Evolutionary conservation across 140 eudicot genomes (phyloP).

Genomic region (Ambrosia hybrid): DNA sequence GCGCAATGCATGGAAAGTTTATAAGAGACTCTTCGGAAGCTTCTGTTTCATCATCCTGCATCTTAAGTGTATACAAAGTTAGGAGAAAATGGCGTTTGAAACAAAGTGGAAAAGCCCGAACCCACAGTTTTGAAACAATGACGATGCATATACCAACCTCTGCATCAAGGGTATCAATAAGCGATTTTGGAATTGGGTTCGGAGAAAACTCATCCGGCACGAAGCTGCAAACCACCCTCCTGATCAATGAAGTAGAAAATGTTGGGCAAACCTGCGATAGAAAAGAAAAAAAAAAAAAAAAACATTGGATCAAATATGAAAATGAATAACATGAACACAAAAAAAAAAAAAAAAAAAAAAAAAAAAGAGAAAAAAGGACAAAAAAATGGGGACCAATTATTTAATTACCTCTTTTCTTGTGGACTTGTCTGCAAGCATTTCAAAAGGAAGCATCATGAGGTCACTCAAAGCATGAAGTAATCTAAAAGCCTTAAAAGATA

Average conservation of each 20-base stretch:
- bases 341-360: too few species aligned
- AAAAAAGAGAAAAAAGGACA: too few species aligned
- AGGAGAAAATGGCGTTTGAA: background rate
- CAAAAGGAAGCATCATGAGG: constrained; percentile 97
- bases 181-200: constrained; percentile 58
- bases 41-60: constrained; percentile 45
- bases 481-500: constrained; percentile 72
- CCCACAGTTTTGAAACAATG: background rate
- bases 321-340: background rate
- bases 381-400: background rate
- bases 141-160: constrained; percentile 59
- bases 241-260: constrained; percentile 62
- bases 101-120: background rate
- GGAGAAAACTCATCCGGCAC: constrained; percentile 98
- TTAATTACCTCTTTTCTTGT: constrained; percentile 74
- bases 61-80: constrained; percentile 1
- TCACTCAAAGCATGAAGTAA: constrained; percentile 91
- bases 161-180: constrained; percentile 61
- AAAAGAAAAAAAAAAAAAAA: background rate
- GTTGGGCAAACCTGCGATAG: constrained; percentile 76
- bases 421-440: constrained; percentile 79
- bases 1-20: constrained; percentile 66
- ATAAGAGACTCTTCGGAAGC: constrained; percentile 38
- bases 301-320: background rate
- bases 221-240: constrained; percentile 64